These are phyloP conservation scores for Aspergillus luchuensis DNA, from an alignment of 2,329 filamentous ascomycete species.

Conservation along the genomic window DNA sequence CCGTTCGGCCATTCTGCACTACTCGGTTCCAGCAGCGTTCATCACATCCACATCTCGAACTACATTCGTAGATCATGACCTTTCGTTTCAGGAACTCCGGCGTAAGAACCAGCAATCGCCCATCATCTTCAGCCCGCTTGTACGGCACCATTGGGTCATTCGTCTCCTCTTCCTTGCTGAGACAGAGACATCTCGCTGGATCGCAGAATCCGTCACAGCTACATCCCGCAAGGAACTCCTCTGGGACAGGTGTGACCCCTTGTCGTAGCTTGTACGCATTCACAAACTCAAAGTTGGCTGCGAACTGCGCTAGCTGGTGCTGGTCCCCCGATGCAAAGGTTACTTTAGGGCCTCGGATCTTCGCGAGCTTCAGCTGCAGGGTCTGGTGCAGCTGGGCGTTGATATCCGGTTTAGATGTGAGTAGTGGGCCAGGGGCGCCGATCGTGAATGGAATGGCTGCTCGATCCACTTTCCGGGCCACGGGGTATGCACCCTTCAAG, in stretches of 20 bases:
- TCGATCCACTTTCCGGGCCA: conserved; percentile 18
- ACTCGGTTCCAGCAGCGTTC: conserved; percentile 46
- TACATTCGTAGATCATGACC: conserved; percentile 48
- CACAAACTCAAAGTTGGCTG: conserved; percentile 43
- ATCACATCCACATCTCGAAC: conserved; percentile 38
- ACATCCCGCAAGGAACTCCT: conserved; percentile 39
- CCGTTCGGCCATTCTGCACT: conserved; percentile 42
- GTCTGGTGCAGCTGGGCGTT: conserved; percentile 16
- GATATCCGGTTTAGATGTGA: conserved; percentile 9
- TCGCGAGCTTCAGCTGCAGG: conserved; percentile 28
- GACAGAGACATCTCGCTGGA: conserved; percentile 31
- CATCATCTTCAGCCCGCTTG: conserved; percentile 16
- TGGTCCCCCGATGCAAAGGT: conserved; percentile 22
- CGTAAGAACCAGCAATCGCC: conserved; percentile 28
- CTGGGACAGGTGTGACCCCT: conserved; percentile 30
- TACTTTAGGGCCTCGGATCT: conserved; percentile 34
- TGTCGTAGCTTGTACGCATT: conserved; percentile 39
- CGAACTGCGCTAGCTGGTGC: conserved; percentile 25
- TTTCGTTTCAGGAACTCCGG: conserved; percentile 35
- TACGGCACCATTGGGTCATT: conserved; percentile 38
- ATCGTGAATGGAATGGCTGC: conserved; percentile 12
- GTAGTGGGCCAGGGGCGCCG: conserved; percentile 11
- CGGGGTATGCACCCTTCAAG: conserved; percentile 22
- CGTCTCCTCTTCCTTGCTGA: conserved; percentile 33
- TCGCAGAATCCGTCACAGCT: conserved; percentile 32